These are phyloP conservation scores for Ustilago tritici DNA, from an alignment of 1,284 basidiomycete genomes.

Conservation along the genomic window DNA sequence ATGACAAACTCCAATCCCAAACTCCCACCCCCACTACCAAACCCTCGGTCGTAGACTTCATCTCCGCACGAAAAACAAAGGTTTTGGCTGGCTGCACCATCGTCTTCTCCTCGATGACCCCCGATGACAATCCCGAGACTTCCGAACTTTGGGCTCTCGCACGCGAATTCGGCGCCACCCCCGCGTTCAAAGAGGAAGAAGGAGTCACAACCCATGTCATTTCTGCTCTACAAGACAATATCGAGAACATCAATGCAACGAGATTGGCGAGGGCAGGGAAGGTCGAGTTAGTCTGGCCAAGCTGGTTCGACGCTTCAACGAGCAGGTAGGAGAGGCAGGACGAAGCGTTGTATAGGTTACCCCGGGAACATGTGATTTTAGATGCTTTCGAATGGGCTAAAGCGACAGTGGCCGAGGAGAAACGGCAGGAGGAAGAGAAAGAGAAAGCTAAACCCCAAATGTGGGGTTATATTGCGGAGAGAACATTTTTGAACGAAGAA, in stretches of 20 bases:
- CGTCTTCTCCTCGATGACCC: conserved; percentile 92
- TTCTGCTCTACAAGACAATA: conserved; percentile 80
- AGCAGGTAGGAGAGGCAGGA: conserved; percentile 82
- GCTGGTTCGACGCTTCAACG: conserved; percentile 88
- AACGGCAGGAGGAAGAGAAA: background rate
- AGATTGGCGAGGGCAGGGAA: conserved; percentile 70
- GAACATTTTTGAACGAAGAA: too few relatives aligned
- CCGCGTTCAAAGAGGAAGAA: conserved; percentile 78
- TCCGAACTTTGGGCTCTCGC: conserved; percentile 91
- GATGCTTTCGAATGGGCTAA: conserved; percentile 20
- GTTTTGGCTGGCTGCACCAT: conserved; percentile 83
- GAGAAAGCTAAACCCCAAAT: background rate
- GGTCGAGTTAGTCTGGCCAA: conserved; percentile 83
- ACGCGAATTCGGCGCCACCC: conserved; percentile 86
- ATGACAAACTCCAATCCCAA: conserved; percentile 27
- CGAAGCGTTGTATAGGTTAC: conserved; percentile 77
- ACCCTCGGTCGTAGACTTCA: conserved; percentile 76
- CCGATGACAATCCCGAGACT: conserved; percentile 80
- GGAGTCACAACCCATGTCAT: conserved; percentile 86
- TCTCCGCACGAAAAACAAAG: conserved; percentile 81
- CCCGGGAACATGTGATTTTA: conserved; percentile 6
- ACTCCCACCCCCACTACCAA: conserved; percentile 15
- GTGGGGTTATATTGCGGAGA: too few relatives aligned
- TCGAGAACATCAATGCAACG: conserved; percentile 83
- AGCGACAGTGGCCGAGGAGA: background rate